Conservation (phyloP, 2,329 filamentous ascomycete species). For the Thermothelomyces thermophilus region DNA sequence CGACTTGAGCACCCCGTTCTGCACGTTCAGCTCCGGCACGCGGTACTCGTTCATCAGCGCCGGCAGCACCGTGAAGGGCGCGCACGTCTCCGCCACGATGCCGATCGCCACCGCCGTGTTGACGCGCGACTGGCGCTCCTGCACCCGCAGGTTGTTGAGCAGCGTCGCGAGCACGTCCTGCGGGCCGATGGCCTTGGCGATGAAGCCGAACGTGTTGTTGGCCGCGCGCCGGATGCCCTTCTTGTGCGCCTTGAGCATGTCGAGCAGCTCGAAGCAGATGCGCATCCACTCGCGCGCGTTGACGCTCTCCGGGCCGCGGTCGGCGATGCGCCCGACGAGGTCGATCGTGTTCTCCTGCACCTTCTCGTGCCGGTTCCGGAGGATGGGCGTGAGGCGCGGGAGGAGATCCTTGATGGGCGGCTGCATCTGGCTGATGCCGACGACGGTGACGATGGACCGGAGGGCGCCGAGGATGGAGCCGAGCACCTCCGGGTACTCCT, state of each 20-base stretch:
- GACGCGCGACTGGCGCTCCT: conserved; percentile 95
- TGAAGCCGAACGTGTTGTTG: conserved; percentile 99
- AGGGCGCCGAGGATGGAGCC: conserved; percentile 93
- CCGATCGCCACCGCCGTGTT: conserved; percentile 98
- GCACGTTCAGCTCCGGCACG: conserved; percentile 95
- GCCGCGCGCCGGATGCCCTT: conserved; percentile 97
- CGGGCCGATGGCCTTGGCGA: conserved; percentile 96
- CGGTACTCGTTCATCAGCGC: conserved; percentile 99
- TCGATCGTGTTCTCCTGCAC: conserved; percentile 99
- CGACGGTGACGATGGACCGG: conserved; percentile 92
- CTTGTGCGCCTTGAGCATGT: conserved; percentile 99
- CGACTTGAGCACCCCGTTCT: conserved; percentile 96
- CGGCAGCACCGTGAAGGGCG: conserved; percentile 96
- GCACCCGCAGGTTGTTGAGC: conserved; percentile 92
- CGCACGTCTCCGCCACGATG: conserved; percentile 97
- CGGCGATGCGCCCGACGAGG: conserved; percentile 92
- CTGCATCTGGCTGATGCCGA: conserved; percentile 97
- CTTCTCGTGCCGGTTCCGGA: conserved; percentile 97
- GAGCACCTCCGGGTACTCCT: conserved; percentile 96
- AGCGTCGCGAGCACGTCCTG: conserved; percentile 94
- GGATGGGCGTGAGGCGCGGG: conserved; percentile 91
- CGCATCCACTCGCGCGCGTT: conserved; percentile 99
- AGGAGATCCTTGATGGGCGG: conserved; percentile 94
- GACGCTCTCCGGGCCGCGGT: conserved; percentile 91
- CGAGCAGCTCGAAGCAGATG: conserved; percentile 96